Base-by-base conservation (phyloP, 1,284 basidiomycete genomes). In the Violaceomyces palustris region DNA sequence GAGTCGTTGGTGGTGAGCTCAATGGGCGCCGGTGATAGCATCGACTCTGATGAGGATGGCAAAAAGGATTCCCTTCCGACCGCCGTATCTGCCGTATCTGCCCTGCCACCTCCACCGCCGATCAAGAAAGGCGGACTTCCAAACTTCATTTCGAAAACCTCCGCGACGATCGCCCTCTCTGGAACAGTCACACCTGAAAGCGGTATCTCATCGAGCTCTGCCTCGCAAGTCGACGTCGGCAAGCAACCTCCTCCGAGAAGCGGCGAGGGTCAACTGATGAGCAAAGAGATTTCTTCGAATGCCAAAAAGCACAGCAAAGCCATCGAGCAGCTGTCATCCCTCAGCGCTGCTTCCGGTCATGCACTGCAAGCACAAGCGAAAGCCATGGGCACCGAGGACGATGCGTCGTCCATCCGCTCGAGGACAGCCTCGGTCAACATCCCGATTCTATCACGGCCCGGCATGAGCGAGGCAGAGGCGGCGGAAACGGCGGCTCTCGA, bases 401-500 rank as follows among this genome's bases (percentile, higher is more conserved):
- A n/a, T n/a, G 9, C 31, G 31, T 11, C 31, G 31, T 11, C 10
- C 31, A n/a, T 18, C 10, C 31, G 19, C 35, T 18, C 35, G 10
- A 25, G 23, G 17, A 12, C 25, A 14, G 8, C 33, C 9, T 15
- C 31, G n/a, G n/a, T n/a, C n/a, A n/a, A 26, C 21, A 15, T 28
- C 15, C 46, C 45, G 50, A 56, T 35, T 27, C 46, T 28, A 22
- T 22, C 15, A 42, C 10, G 35, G 23, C 11, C 17, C 42, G 11
- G 46, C 17, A 45, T 35, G 14, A 47, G 45, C 8, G 59, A 61
- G 35, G 54, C 61, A 5, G 58, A 61, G 42, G 45, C 36, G 7
- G 50, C 49, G 29, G 61, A 64, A 42, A 64, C 55, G 4, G 59
- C 53, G 26, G 58, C 58, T 6, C 45, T 64, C 23, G 56, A 59